phyloP scores from a whole-genome alignment of 1,284 basidiomycete species.

The Ceratobasidium sp. region DNA sequence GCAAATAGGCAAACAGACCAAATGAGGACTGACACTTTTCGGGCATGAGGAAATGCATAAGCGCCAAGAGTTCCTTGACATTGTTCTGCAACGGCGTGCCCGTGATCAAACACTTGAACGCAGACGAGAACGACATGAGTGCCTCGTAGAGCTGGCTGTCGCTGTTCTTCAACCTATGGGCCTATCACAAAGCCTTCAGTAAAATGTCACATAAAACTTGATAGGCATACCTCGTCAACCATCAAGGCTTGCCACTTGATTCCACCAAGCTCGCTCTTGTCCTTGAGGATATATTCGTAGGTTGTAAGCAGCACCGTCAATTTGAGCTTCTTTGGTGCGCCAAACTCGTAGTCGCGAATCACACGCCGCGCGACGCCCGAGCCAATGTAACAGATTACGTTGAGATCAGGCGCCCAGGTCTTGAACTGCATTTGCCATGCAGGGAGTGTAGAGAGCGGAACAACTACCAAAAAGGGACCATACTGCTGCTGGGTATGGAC shows the following conservation, averaged over 20 bases:
- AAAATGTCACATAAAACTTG: slow-evolving; percentile 18
- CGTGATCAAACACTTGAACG: slow-evolving; percentile 95
- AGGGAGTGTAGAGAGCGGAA: slow-evolving; percentile 97
- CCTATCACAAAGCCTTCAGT: slow-evolving; percentile 62
- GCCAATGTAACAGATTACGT: slow-evolving; percentile 97
- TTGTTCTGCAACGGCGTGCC: slow-evolving; percentile 99
- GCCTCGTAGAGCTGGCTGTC: slow-evolving; percentile 98
- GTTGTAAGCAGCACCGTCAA: slow-evolving; percentile 99
- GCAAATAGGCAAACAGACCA: slow-evolving; percentile 20
- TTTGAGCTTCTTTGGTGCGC: slow-evolving; percentile 81
- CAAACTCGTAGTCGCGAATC: slow-evolving; percentile 95
- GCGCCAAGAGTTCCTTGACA: slow-evolving; percentile 94
- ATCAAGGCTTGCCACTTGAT: slow-evolving; percentile 98
- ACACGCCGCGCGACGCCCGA: slow-evolving; percentile 89
- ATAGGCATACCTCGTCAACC: slow-evolving; percentile 86
- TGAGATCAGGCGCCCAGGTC: slow-evolving; percentile 96
- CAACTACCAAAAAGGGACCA: slow-evolving; percentile 97
- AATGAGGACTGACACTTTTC: slow-evolving; percentile 83
- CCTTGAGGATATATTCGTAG: slow-evolving; percentile 96
- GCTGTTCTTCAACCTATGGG: slow-evolving; percentile 97
- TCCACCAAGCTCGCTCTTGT: slow-evolving; percentile 87
- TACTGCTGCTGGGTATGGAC: slow-evolving; percentile 95
- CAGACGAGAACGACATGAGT: slow-evolving; percentile 87
- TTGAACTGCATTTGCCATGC: slow-evolving; percentile 98
- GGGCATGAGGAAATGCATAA: slow-evolving; percentile 99